phyloP scores from a whole-genome alignment of 805 yeast genomes.

The Sugiyamaella lignohabitans region DNA sequence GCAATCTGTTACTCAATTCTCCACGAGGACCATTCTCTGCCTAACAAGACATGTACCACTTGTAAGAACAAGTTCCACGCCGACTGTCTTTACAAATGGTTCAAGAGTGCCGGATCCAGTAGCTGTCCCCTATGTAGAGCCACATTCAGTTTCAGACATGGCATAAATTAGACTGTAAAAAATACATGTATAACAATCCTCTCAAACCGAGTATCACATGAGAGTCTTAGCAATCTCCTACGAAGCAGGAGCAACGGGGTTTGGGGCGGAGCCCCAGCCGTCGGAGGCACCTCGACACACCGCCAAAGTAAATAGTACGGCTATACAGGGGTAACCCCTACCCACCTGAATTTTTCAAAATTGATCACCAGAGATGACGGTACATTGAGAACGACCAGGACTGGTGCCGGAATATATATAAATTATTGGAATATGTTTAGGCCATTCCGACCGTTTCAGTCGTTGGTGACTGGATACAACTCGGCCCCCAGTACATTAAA shows the following conservation, averaged over 20 bases:
- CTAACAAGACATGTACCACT: constrained; percentile 80
- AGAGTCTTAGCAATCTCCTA: too few relatives aligned
- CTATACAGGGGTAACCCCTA: too few relatives aligned
- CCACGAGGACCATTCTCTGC: constrained; percentile 85
- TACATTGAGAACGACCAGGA: too few relatives aligned
- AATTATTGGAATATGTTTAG: background rate
- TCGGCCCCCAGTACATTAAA: background rate
- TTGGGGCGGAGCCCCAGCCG: too few relatives aligned
- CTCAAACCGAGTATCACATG: too few relatives aligned
- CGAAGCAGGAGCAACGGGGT: too few relatives aligned
- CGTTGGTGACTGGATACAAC: background rate
- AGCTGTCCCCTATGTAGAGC: constrained; percentile 94
- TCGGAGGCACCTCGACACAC: too few relatives aligned
- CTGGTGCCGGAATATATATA: too few relatives aligned
- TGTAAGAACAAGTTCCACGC: constrained; percentile 94
- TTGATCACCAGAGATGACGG: too few relatives aligned
- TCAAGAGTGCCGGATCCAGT: constrained; percentile 84
- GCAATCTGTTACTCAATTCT: constrained; percentile 92
- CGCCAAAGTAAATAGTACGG: too few relatives aligned
- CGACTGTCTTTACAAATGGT: constrained; percentile 95
- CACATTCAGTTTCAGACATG: constrained; percentile 35
- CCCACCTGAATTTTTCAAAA: background rate
- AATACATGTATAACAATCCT: too few relatives aligned
- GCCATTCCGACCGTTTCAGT: background rate
- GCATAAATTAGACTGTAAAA: constrained; percentile 9